Conservation (phyloP, 73 alveolate genomes). For the Uronychia setigera region DNA sequence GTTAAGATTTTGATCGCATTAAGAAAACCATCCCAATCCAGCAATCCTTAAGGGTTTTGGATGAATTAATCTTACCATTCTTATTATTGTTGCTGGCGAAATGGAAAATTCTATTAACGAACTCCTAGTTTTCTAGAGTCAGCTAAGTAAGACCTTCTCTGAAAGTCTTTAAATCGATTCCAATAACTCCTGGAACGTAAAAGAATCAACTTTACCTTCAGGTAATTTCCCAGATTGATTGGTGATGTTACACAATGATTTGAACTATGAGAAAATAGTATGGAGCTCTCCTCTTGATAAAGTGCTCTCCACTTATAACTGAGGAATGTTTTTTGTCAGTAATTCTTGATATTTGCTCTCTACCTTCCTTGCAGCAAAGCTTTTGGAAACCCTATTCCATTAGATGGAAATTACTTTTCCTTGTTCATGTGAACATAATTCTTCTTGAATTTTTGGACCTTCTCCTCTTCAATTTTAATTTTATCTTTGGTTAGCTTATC, state of each 20-base stretch:
- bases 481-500: neutral
- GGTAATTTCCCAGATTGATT: neutral
- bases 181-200: neutral
- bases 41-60: neutral
- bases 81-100: neutral
- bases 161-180: constrained; percentile 4
- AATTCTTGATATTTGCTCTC: constrained; percentile 6
- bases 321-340: constrained; percentile 6
- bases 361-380: neutral
- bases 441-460: neutral
- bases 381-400: neutral
- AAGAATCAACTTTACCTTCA: too few species aligned
- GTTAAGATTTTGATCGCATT: constrained; percentile 1
- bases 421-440: neutral
- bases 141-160: neutral
- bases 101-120: constrained; percentile 3
- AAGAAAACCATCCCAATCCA: constrained; percentile 5
- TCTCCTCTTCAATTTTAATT: neutral
- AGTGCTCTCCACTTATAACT: neutral
- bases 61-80: neutral
- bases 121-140: neutral
- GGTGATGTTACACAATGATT: neutral
- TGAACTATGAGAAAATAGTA: constrained; percentile 6
- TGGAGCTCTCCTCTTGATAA: neutral
- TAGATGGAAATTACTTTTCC: neutral